Evolutionary conservation across 257 asterid genomes (phyloP).

Genomic region (Avicennia marina): DNA sequence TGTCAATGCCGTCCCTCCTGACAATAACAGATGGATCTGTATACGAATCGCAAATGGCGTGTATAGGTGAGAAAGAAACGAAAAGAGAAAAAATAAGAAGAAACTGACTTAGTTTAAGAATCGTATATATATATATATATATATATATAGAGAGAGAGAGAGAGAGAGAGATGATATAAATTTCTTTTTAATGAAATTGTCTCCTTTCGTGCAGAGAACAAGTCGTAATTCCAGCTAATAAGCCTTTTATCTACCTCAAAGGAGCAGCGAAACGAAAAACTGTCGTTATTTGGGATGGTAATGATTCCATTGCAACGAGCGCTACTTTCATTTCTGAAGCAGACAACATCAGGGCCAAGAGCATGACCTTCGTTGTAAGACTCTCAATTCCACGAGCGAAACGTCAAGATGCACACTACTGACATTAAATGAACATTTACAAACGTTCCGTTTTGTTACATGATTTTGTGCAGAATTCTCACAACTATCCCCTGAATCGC

Average conservation of each 20-base stretch:
- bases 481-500: slow-evolving; percentile 39
- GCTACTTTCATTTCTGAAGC: slow-evolving; percentile 59
- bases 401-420: too few relatives aligned
- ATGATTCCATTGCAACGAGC: slow-evolving; percentile 27
- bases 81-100: background rate
- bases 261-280: slow-evolving; percentile 41
- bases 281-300: slow-evolving; percentile 28
- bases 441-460: background rate
- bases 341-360: slow-evolving; percentile 37
- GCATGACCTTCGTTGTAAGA: slow-evolving; percentile 49
- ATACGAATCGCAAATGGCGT: slow-evolving; percentile 30
- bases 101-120: background rate
- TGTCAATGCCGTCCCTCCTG: slow-evolving; percentile 33
- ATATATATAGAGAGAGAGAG: too few relatives aligned
- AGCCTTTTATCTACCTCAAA: slow-evolving; percentile 44
- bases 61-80: slow-evolving; percentile 27
- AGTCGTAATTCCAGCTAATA: slow-evolving; percentile 40
- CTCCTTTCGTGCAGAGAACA: slow-evolving; percentile 38
- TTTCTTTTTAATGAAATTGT: background rate
- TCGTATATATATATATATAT: too few relatives aligned
- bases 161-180: too few relatives aligned
- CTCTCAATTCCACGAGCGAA: too few relatives aligned
- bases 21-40: slow-evolving; percentile 29
- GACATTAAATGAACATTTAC: background rate
- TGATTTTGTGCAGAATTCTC: slow-evolving; percentile 40